These are phyloP conservation scores for Colletotrichum scovillei DNA, from an alignment of 2,329 filamentous ascomycete species.

Conservation along the genomic window DNA sequence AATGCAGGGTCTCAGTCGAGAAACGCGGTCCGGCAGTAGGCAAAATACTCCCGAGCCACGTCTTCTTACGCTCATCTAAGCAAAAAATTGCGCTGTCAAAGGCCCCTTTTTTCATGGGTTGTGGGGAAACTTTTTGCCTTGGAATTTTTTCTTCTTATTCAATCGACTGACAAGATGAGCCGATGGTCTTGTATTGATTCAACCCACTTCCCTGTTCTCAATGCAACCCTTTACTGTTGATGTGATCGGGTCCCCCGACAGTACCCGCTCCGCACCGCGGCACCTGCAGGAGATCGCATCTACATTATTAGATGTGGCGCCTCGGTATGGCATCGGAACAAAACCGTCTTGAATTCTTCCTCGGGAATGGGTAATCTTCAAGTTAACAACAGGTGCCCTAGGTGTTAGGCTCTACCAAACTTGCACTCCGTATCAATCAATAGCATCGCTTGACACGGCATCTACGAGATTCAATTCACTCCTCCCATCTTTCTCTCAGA, in stretches of 20 bases:
- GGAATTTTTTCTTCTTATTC: background rate
- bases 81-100: slow-evolving; percentile 24
- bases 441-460: background rate
- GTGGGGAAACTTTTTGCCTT: slow-evolving; percentile 9
- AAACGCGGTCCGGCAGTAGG: slow-evolving; percentile 15
- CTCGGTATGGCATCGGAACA: background rate
- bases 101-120: slow-evolving; percentile 6
- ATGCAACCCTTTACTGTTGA: slow-evolving; percentile 16
- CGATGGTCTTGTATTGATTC: slow-evolving; percentile 2
- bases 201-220: slow-evolving; percentile 11
- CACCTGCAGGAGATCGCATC: slow-evolving; percentile 20
- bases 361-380: no score
- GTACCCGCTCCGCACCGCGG: slow-evolving; percentile 4
- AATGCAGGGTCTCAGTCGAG: slow-evolving; percentile 13
- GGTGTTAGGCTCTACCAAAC: no score
- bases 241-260: slow-evolving; percentile 18
- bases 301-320: background rate
- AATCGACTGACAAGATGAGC: slow-evolving; percentile 24
- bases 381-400: no score
- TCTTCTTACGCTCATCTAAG: slow-evolving; percentile 21
- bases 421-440: no score
- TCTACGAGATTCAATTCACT: background rate
- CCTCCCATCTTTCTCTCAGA: background rate
- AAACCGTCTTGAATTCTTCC: background rate
- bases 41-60: slow-evolving; percentile 21